Evolutionary conservation across 768 basidiomycete genomes (phyloP), one percentile per base, ranked within the genome.

Genomic region (Nidularia sp.): DNA sequence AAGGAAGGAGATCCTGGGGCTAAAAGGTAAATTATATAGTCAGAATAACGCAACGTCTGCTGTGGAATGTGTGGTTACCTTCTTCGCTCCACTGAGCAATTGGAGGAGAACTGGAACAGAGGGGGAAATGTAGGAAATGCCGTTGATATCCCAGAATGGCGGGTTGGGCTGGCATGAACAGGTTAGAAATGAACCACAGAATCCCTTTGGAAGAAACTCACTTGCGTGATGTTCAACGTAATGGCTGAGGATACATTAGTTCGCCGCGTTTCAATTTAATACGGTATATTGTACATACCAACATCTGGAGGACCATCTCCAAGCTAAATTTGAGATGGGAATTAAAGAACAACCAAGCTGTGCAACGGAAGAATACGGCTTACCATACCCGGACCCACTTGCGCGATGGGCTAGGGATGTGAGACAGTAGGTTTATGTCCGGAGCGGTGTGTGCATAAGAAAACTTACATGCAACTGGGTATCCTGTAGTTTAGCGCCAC

Each of bases 71-170:
- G 39, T 12, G 10, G 12, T 41, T 18, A 41, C 39, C 39, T 66
- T 62, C 48, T 57, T 64, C n/a, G 74, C 73, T 5, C 80, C 80
- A 45, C 73, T 80, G 29, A 81, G 66, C 35, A 83, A 73, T 51
- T 81, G 80, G 44, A 82, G 73, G 25, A 81, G 71, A 12, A 80
- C 72, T 0, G 81, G 80, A 1, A 76, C 60, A 0, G 70, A 61
- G 4, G 80, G 81, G 1, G 70, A 60, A 2, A 57, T 46, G 58
- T 66, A 81, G 32, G 63, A 57, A 45, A 66, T 62, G 15, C 65
- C 65, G 53, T 67, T 66, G 36, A 66, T 63, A 48, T 63, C 62
- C 36, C 62, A 66, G 62, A 67, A 67, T 2, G 66, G 66, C 1
- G 65, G 63, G 49, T 67, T 67, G 1, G 66, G 66, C 60, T 66